Evolutionary conservation across 1,284 basidiomycete species (phyloP), one percentile per base, ranked within the genome.

Genomic region (Boletus smithii): DNA sequence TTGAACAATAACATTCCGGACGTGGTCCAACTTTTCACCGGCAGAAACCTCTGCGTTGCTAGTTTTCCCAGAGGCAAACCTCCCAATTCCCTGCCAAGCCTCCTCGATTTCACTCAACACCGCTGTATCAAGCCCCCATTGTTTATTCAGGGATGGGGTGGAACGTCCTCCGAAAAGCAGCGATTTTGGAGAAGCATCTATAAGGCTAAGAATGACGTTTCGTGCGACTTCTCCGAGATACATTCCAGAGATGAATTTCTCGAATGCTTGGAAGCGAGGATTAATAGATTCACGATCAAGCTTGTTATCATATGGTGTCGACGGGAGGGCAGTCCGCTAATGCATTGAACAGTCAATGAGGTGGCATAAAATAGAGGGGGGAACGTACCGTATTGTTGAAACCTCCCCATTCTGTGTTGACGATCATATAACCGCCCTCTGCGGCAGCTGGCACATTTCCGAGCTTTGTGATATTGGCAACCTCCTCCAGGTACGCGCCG

Each of bases 231-330:
- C 95, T 49, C 95, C 95, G 32, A 98, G 82, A 69, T 99, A 98
- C 95, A 99, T 98, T 51, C 97, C 97, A 3, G 93, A 97, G 56
- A 99, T 91, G 74, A 97, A 93, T 74, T 99, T 99, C 69, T 99
- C 97, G 63, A 95, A 99, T 2, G 89, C 88, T 68, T 99, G 95
- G 65, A 85, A 91, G 44, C 85, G 79, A 43, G 94, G 93, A 62
- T 98, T 97, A 69, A 98, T 97, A 42, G 88, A 92, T 62, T 88
- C 81, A 46, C 97, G 84, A 68, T 99, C 95, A 18, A 98, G 74
- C 57, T 88, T 82, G 72, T 91, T 95, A 71, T 99, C 95, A 61
- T 84, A 97, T n/a, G 88, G 82, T 0, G 95, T 97, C 7, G 86
- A 81, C 5, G 93, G 95, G 17, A 99, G 78, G 45, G 87, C 83